Base-by-base conservation (phyloP, 805 yeast genomes). In the Schwanniomyces occidentalis region DNA sequence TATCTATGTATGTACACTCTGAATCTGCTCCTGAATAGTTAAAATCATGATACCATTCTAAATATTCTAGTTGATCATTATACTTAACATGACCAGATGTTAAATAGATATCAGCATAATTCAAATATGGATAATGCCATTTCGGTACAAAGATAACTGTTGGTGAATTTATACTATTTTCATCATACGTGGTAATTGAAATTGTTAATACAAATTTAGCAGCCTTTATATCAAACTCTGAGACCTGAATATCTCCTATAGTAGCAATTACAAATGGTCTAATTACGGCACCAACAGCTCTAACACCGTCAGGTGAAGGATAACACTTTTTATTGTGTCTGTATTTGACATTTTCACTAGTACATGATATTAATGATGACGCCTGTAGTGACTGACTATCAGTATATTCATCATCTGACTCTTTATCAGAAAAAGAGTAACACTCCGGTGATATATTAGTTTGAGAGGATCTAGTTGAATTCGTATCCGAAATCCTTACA, bases 11-110 rank as follows among this genome's bases (percentile, higher is more conserved):
- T n/a, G n/a, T n/a, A n/a, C n/a, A n/a, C n/a, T n/a, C n/a, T n/a
- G n/a, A n/a, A n/a, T n/a, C n/a, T n/a, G n/a, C n/a, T n/a, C n/a
- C n/a, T n/a, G n/a, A n/a, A n/a, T n/a, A n/a, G n/a, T n/a, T n/a
- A n/a, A n/a, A n/a, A 3, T 60, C 73, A 51, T 85, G 93, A 49
- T 69, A 69, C 96, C 96, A 88, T 47, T 76, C 81, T 27, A 88
- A 54, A 20, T 76, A 59, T 45, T 83, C 86, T 14, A 63, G 54
- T 3, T 65, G 56, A 14, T 69, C 65, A 48, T 80, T 76, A 44
- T 73, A 73, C 30, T 67, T 65, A 46, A 81, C 75, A 8, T 56
- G 52, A 0, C 95, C 95, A 1, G 78, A 63, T 3, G 79, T 67
- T 9, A 78, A 63, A 12, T 62, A 64, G 6, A 85, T 69, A 10